Percentiles rank a stretch among this genome's conserved stretches.
phyloP scores from a whole-genome alignment of 1,284 basidiomycete species.

The Austroboletus olivaceoglutinosus region DNA sequence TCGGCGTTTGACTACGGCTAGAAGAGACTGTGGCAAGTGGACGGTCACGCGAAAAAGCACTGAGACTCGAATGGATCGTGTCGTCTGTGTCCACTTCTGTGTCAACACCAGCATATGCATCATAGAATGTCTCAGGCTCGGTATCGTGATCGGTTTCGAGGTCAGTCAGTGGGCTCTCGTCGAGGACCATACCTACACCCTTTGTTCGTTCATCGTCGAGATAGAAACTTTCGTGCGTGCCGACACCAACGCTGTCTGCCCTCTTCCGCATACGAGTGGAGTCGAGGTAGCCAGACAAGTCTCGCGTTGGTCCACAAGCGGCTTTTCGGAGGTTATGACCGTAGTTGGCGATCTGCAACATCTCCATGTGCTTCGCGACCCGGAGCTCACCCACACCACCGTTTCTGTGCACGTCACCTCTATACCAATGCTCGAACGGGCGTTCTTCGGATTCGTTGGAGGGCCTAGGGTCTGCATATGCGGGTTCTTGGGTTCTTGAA shows the following conservation, averaged over 20 bases:
- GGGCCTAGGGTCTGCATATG: constrained; percentile 37
- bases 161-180: constrained; percentile 70
- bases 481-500: constrained; percentile 25
- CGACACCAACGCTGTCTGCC: constrained; percentile 55
- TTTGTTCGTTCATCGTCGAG: constrained; percentile 57
- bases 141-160: constrained; percentile 47
- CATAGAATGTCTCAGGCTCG: constrained; percentile 29
- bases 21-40: constrained; percentile 9
- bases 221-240: constrained; percentile 59
- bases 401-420: constrained; percentile 74
- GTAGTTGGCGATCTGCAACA: constrained; percentile 80
- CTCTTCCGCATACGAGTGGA: constrained; percentile 42
- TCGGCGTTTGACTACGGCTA: constrained; percentile 29
- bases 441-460: constrained; percentile 75
- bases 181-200: constrained; percentile 53
- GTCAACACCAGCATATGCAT: constrained; percentile 22
- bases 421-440: constrained; percentile 81
- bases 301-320: constrained; percentile 21
- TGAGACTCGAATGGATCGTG: constrained; percentile 14
- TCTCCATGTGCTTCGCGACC: constrained; percentile 67
- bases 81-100: constrained; percentile 16
- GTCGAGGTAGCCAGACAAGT: constrained; percentile 24
- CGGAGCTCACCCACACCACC: constrained; percentile 76
- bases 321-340: constrained; percentile 47
- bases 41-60: constrained; percentile 3